Base-by-base conservation (phyloP, 495 filamentous ascomycete genomes). In the Lindgomyces ingoldianus region DNA sequence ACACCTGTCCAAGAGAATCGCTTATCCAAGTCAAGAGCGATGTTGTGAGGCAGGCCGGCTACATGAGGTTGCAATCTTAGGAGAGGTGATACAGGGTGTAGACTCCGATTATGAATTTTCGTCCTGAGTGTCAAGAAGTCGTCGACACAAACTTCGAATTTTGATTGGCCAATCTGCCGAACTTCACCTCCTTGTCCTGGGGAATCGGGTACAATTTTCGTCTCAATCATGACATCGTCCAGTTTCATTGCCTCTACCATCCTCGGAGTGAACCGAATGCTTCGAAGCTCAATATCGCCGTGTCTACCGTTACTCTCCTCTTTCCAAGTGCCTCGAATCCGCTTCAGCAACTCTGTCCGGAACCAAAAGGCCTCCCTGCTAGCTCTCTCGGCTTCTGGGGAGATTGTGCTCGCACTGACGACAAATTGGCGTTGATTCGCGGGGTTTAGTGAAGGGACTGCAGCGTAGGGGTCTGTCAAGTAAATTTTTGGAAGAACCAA, bases 321-420 rank as follows among this genome's bases (percentile, higher is more conserved):
- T 30, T 78, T 83, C 93, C 93, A 97, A 1, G 78, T 81, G 1
- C 86, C 93, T 3, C 76, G 77, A 1, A 96, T 73, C 21, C 80
- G 79, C 61, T 89, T 88, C 10, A 97, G 81, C 1, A 97, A 81
- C 71, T 87, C 88, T 70, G 95, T 89, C 6, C 93, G 84, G 76
- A 91, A 96, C 93, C 93, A 96, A 74, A 96, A 96, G 1, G 87
- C 86, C 77, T 96, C 91, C 41, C 93, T 83, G 44, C 81, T 87
- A 6, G 87, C 84, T 33, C 87, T 84, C 75, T 97, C 92, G 24
- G 82, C 84, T 60, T 94, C 90, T 1, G 90, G 88, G 0, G 89
- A 87, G 50, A 90, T 81, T 65, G 91, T 90, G 62, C 84, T 83
- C 44, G 87, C 86, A 71, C 87, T 92, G 50, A 96, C 90, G 21